A percentile compares a stretch with the other conserved stretches of the same genome.
These are phyloP conservation scores for Blastosporella zonata DNA, from an alignment of 1,284 basidiomycete species.

Conservation along the genomic window DNA sequence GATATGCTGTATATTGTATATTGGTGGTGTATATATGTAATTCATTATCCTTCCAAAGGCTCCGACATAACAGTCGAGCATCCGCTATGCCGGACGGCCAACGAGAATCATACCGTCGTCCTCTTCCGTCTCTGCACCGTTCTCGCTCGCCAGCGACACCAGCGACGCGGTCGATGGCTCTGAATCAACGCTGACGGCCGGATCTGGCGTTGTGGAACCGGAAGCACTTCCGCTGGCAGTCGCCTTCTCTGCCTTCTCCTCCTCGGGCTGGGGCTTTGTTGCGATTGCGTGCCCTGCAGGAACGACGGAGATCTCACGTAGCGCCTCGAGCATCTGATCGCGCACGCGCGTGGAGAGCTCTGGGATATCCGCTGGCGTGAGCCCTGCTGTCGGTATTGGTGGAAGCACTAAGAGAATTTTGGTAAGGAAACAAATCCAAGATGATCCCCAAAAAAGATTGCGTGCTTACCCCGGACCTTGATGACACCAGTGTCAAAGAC, in stretches of 20 bases:
- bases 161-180: conserved; percentile 14
- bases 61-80: not conserved
- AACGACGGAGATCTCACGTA: conserved; percentile 63
- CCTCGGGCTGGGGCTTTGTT: conserved; percentile 16
- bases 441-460: conserved; percentile 1
- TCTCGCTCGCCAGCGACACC: conserved; percentile 40
- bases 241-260: conserved; percentile 2
- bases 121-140: conserved; percentile 69
- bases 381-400: conserved; percentile 68
- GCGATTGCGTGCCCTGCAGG: conserved; percentile 21
- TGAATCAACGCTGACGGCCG: not conserved
- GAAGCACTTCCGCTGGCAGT: not conserved
- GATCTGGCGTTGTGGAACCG: not conserved
- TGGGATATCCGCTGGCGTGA: conserved; percentile 64
- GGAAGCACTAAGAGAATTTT: conserved; percentile 59
- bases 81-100: conserved; percentile 43
- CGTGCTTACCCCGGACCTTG: conserved; percentile 73
- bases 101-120: conserved; percentile 79
- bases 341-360: conserved; percentile 63
- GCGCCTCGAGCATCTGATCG: conserved; percentile 66
- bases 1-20: conserved; percentile 3
- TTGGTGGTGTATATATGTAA: not conserved
- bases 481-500: conserved; percentile 79
- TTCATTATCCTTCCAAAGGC: not conserved
- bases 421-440: conserved; percentile 4